A percentile compares a stretch with the other conserved stretches of the same genome.
These are phyloP conservation scores for Ambrosiella cleistominuta DNA, from an alignment of 2,329 filamentous ascomycete species.

Conservation along the genomic window DNA sequence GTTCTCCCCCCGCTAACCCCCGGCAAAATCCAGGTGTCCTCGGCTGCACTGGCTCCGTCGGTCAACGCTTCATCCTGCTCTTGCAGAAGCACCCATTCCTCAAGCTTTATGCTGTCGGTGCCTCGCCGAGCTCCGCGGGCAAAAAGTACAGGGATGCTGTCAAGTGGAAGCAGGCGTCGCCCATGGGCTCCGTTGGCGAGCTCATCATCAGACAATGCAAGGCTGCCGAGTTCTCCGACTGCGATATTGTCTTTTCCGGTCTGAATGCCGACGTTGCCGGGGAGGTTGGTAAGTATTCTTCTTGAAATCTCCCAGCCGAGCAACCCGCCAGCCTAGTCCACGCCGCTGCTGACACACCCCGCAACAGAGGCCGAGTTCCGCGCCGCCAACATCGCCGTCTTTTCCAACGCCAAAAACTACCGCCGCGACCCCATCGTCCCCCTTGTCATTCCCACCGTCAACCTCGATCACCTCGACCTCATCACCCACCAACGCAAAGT, in stretches of 20 bases:
- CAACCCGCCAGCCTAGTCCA: not conserved
- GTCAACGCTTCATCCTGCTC: slow-evolving; percentile 86
- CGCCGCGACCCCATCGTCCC: slow-evolving; percentile 78
- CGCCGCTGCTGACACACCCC: not conserved
- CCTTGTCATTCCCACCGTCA: slow-evolving; percentile 87
- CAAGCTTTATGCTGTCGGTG: slow-evolving; percentile 72
- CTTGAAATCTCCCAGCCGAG: not conserved
- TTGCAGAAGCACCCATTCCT: slow-evolving; percentile 78
- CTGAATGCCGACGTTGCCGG: slow-evolving; percentile 85
- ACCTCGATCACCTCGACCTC: slow-evolving; percentile 69
- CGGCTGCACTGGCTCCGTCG: slow-evolving; percentile 84
- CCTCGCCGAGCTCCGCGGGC: slow-evolving; percentile 72
- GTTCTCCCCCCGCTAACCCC: not conserved
- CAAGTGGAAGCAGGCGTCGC: slow-evolving; percentile 78
- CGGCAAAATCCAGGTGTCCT: slow-evolving; percentile 44
- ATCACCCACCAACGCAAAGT: slow-evolving; percentile 75
- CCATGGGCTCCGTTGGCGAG: slow-evolving; percentile 64
- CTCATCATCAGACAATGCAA: slow-evolving; percentile 74
- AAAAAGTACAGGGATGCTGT: slow-evolving; percentile 93
- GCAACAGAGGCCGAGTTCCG: slow-evolving; percentile 70
- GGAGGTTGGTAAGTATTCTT: slow-evolving; percentile 51
- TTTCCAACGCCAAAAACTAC: slow-evolving; percentile 98
- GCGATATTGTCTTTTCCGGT: slow-evolving; percentile 85
- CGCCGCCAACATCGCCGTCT: slow-evolving; percentile 72
- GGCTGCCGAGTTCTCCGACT: slow-evolving; percentile 67